These are phyloP conservation scores for Rhynchosporium agropyri DNA, from an alignment of 2,329 filamentous ascomycete species.

Conservation along the genomic window DNA sequence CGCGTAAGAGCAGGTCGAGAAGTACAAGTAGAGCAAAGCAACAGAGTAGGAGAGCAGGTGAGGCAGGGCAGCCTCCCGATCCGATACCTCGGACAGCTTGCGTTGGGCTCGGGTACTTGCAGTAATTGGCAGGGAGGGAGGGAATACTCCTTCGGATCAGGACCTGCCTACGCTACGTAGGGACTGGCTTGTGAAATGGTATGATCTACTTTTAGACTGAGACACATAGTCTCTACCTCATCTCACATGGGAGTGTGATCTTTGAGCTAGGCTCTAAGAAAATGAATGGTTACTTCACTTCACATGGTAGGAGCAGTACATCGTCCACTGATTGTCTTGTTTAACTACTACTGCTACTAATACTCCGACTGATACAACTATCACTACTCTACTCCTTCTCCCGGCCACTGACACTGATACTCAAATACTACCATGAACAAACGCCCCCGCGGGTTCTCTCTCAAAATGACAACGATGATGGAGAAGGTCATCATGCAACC, in stretches of 20 bases:
- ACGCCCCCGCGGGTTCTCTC: conserved; percentile 34
- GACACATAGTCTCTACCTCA: too few relatives aligned
- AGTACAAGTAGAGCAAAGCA: too few relatives aligned
- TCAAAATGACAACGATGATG: conserved; percentile 37
- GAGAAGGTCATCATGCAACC: conserved; percentile 34
- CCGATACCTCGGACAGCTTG: conserved; percentile 1
- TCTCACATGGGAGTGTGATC: neutral
- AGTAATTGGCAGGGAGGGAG: neutral
- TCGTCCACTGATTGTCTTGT: conserved; percentile 22
- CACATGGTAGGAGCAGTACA: neutral
- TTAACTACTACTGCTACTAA: conserved; percentile 21
- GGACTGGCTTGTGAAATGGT: neutral
- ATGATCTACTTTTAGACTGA: too few relatives aligned
- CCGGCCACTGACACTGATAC: neutral
- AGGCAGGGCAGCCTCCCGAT: conserved; percentile 7
- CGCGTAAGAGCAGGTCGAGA: too few relatives aligned
- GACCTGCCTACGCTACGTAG: neutral
- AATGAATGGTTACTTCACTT: neutral
- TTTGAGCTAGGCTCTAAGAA: neutral
- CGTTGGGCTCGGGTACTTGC: neutral
- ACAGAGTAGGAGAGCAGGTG: too few relatives aligned
- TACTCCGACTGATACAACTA: conserved; percentile 27
- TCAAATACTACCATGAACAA: conserved; percentile 23
- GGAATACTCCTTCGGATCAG: neutral
- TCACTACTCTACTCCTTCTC: conserved; percentile 31